Conservation (phyloP, 768 basidiomycete genomes). For the Phanerochaete carnosa region DNA sequence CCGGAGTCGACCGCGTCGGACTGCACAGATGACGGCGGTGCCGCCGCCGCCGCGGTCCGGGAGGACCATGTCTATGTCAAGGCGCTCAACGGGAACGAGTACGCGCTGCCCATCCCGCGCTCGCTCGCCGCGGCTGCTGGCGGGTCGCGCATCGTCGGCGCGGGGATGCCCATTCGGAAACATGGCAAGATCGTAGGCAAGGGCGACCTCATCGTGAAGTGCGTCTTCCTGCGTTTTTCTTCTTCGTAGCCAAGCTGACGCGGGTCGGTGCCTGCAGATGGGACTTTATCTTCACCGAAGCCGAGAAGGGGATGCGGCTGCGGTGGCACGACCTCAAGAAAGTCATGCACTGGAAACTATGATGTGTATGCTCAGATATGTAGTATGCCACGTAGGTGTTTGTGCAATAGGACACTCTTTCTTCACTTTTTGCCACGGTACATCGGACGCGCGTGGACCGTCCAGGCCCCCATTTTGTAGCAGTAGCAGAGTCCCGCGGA, state of each 20-base stretch:
- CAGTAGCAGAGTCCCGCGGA: not conserved
- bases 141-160: conserved; percentile 52
- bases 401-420: not conserved
- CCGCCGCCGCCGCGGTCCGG: conserved; percentile 11
- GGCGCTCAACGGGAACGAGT: conserved; percentile 57
- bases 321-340: conserved; percentile 27
- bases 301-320: conserved; percentile 18
- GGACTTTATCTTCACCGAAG: conserved; percentile 27
- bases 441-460: not conserved
- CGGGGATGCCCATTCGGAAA: conserved; percentile 68
- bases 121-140: conserved; percentile 46
- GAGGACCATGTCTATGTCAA: conserved; percentile 49
- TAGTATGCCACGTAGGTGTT: not conserved
- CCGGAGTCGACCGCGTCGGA: conserved; percentile 7
- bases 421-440: not conserved
- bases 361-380: not conserved
- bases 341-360: conserved; percentile 20
- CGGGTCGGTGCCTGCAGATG: conserved; percentile 14
- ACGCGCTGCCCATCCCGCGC: conserved; percentile 50
- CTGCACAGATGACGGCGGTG: not conserved
- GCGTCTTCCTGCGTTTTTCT: conserved; percentile 20
- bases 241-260: not conserved
- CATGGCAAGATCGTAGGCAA: conserved; percentile 49
- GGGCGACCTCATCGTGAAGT: conserved; percentile 66
- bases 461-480: not conserved